These are phyloP conservation scores for Colletotrichum orchidophilum DNA, from an alignment of 2,329 filamentous ascomycete species.

Conservation along the genomic window DNA sequence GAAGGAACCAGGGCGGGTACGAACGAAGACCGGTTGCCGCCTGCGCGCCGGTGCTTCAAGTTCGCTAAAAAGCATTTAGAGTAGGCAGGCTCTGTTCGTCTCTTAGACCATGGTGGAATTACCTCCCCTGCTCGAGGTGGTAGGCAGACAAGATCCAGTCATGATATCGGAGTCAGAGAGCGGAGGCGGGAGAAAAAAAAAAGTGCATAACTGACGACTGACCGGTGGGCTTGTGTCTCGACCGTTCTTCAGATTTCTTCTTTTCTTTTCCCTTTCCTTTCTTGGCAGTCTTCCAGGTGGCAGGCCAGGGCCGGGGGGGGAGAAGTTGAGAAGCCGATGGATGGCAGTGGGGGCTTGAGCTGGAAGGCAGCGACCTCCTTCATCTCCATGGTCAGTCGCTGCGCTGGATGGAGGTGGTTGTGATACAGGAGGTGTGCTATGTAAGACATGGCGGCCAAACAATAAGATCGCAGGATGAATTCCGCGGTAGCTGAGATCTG, in stretches of 20 bases:
- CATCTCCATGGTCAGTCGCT: neutral
- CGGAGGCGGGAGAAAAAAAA: neutral
- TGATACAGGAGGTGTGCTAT: neutral
- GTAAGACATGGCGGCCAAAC: neutral
- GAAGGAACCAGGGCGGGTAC: neutral
- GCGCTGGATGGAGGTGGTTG: neutral
- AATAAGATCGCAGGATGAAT: neutral
- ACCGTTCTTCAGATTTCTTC: conserved; percentile 9
- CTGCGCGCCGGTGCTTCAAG: neutral
- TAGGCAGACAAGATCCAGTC: conserved; percentile 2
- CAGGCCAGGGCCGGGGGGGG: conserved; percentile 2
- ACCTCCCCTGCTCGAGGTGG: neutral
- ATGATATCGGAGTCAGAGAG: neutral
- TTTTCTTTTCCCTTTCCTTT: conserved; percentile 18
- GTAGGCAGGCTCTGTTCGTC: neutral
- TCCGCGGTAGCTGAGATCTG: neutral
- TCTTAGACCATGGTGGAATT: neutral
- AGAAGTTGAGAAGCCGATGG: neutral
- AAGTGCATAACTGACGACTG: neutral
- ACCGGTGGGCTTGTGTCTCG: neutral
- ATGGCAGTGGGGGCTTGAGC: neutral
- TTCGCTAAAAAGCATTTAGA: neutral
- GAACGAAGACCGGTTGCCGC: neutral
- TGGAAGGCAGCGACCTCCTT: neutral
- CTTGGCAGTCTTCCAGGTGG: conserved; percentile 11